phyloP scores from a whole-genome alignment of 1,284 basidiomycete genomes.

The Cutaneotrichosporon mucoides region DNA sequence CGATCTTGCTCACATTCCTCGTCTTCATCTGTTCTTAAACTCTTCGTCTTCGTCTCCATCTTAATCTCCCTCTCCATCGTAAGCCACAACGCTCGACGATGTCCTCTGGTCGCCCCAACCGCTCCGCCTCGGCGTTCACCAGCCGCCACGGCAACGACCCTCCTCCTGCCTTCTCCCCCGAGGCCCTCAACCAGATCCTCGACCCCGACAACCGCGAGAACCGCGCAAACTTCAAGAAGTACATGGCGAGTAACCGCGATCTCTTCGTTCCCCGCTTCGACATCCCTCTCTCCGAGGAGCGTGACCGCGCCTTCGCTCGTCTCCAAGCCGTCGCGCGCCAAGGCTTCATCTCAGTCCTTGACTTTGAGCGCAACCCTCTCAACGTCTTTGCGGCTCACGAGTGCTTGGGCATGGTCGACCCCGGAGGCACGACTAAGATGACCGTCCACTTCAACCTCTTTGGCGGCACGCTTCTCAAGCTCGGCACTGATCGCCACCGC shows the following conservation, averaged over 20 bases:
- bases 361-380: constrained; percentile 19
- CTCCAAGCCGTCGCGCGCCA: constrained; percentile 3
- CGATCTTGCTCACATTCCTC: no score
- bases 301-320: constrained; percentile 11
- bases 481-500: constrained; percentile 17
- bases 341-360: constrained; percentile 9
- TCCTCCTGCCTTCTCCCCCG: constrained; percentile 6
- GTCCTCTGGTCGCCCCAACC: no score
- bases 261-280: constrained; percentile 17
- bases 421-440: constrained; percentile 11
- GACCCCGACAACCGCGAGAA: constrained; percentile 17
- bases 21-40: no score
- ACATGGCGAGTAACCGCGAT: constrained; percentile 8
- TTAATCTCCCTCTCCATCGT: background rate
- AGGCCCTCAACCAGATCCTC: constrained; percentile 13
- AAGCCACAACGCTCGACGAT: constrained; percentile 1
- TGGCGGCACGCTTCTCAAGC: constrained; percentile 14
- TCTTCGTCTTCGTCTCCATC: background rate
- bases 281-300: constrained; percentile 14
- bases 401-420: constrained; percentile 11
- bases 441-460: constrained; percentile 19
- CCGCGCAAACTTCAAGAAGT: constrained; percentile 9
- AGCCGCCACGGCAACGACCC: constrained; percentile 3
- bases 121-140: constrained; percentile 4
- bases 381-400: constrained; percentile 19